Evolutionary conservation across 176 grass and related monocot genomes (phyloP).

Genomic region (bread wheat (Triticum aestivum)): DNA sequence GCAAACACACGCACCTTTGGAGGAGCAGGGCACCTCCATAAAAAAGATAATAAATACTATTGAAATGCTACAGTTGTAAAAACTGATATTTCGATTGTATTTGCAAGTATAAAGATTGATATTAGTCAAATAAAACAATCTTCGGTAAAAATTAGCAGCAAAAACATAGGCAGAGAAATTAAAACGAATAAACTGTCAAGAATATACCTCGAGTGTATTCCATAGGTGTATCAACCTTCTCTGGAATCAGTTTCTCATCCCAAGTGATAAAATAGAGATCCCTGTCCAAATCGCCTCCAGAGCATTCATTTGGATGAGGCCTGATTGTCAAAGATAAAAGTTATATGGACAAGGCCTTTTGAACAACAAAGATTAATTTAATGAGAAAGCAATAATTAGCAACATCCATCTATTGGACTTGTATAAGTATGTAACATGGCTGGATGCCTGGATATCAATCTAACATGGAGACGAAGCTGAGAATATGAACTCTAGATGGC

Average conservation of each 20-base stretch:
- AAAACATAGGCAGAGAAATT: not conserved
- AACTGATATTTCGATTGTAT: constrained; percentile 1
- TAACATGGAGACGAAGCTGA: constrained; percentile 16
- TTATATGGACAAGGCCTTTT: constrained; percentile 11
- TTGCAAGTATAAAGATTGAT: not conserved
- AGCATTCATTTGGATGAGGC: constrained; percentile 97
- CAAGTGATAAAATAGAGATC: constrained; percentile 62
- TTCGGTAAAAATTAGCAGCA: not conserved
- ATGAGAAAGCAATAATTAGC: not conserved
- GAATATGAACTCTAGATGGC: constrained; percentile 2
- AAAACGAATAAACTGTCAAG: not conserved
- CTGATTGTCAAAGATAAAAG: constrained; percentile 37
- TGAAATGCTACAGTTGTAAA: constrained; percentile 5
- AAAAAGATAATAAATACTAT: not conserved
- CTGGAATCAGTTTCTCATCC: constrained; percentile 7
- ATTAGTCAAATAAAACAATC: not conserved
- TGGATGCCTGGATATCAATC: not conserved
- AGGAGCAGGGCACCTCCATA: too few relatives aligned
- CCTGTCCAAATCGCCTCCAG: constrained; percentile 88
- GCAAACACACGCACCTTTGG: too few relatives aligned
- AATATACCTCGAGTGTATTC: constrained; percentile 81
- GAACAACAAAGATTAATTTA: not conserved
- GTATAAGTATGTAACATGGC: not conserved
- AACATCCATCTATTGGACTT: constrained; percentile 10
- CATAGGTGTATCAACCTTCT: constrained; percentile 75